phyloP scores from a whole-genome alignment of 2,329 filamentous ascomycete genomes.

The Alternaria gaisen region DNA sequence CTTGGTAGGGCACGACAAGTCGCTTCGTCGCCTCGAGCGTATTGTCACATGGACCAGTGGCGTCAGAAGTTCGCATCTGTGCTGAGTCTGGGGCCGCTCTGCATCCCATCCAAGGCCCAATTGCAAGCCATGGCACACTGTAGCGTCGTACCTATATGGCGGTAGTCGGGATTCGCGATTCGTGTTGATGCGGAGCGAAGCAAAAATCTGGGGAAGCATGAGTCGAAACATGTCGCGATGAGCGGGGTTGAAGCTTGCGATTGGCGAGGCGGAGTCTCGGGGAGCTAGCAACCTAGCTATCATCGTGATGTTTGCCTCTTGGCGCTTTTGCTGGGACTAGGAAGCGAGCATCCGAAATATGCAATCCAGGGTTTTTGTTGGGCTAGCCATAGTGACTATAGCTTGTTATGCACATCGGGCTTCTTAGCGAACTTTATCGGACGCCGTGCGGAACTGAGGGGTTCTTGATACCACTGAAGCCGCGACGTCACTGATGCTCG shows the following conservation, averaged over 20 bases:
- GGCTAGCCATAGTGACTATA: conserved; percentile 1
- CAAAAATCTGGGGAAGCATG: conserved; percentile 7
- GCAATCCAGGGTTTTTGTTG: neutral
- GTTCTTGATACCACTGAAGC: neutral
- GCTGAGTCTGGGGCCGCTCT: conserved; percentile 6
- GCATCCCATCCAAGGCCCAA: conserved; percentile 7
- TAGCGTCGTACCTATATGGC: conserved; percentile 8
- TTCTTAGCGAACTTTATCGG: neutral
- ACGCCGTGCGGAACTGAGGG: neutral
- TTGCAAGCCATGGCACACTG: conserved; percentile 1
- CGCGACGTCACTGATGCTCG: neutral
- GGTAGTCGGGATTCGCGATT: conserved; percentile 8
- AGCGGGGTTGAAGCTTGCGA: conserved; percentile 3
- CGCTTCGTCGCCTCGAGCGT: neutral
- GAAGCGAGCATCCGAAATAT: conserved; percentile 13
- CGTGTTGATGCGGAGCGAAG: conserved; percentile 10
- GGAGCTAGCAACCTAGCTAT: neutral
- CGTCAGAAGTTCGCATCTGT: conserved; percentile 5
- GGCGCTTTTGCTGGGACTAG: conserved; percentile 1
- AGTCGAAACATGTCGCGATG: conserved; percentile 2
- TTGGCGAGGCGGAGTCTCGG: conserved; percentile 14
- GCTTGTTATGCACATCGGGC: neutral
- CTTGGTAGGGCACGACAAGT: conserved; percentile 4
- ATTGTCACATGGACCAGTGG: conserved; percentile 18
- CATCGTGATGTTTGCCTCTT: conserved; percentile 7